These are phyloP conservation scores for Colletotrichum sp. DNA, from an alignment of 2,329 filamentous ascomycete species.

Conservation along the genomic window DNA sequence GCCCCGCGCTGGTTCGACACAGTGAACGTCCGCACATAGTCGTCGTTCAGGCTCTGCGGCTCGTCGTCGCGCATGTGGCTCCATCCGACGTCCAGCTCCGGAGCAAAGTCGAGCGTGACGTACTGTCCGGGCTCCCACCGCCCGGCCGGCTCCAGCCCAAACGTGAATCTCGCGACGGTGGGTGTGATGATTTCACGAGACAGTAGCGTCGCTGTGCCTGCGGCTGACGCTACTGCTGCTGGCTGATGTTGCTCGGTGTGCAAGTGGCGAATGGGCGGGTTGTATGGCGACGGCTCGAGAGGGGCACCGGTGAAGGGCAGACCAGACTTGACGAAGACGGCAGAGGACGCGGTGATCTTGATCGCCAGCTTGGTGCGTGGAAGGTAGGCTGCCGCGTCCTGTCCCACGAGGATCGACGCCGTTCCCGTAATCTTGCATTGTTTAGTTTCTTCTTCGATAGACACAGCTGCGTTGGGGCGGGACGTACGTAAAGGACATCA, in stretches of 20 bases:
- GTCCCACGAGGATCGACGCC: conserved; percentile 69
- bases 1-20: conserved; percentile 66
- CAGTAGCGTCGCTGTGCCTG: conserved; percentile 57
- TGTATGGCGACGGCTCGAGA: conserved; percentile 75
- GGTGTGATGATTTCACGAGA: conserved; percentile 67
- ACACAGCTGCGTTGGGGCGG: neutral
- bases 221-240: neutral
- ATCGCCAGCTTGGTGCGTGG: conserved; percentile 76
- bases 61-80: conserved; percentile 85
- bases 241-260: conserved; percentile 50
- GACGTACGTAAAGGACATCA: conserved; percentile 66
- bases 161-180: conserved; percentile 68
- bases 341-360: conserved; percentile 65
- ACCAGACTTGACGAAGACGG: conserved; percentile 66
- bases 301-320: conserved; percentile 70
- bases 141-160: conserved; percentile 37
- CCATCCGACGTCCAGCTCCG: conserved; percentile 75
- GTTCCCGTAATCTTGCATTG: conserved; percentile 62
- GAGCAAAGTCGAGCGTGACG: conserved; percentile 74
- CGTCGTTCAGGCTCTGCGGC: conserved; percentile 81
- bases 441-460: neutral
- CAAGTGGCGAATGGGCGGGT: conserved; percentile 73
- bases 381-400: conserved; percentile 65
- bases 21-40: conserved; percentile 84
- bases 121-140: conserved; percentile 76